Base-by-base conservation (phyloP, 2,329 filamentous ascomycete genomes). In the Periconia macrospinosa region DNA sequence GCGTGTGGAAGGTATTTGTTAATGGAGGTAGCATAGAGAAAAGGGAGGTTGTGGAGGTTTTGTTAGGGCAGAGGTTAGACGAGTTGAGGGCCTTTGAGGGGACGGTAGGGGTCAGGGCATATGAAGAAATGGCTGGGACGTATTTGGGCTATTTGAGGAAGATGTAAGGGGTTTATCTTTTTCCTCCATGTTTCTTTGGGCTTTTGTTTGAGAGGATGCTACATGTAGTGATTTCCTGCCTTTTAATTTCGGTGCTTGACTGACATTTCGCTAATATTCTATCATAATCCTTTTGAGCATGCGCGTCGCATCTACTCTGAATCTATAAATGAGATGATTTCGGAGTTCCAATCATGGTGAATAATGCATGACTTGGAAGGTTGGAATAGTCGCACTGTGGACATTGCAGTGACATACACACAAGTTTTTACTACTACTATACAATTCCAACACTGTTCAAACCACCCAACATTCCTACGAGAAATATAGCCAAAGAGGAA, bases 1-100 rank as follows among this genome's bases (percentile, higher is more conserved):
- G 42, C n/a, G 54, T 37, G 2, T 62, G 59, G 59, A 52, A 51
- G 18, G 33, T 60, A 14, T 55, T 52, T 45, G 41, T 60, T 13
- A 40, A 50, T 9, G 57, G 57, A 10, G 62, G 33, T 20, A 45
- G 15, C 14, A 30, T 49, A 40, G 54, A 45, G 14, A 45, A 20
- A 8, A 50, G 20, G 14, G 48, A 50, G 27, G 45, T 15, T 13
- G 49, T 30, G 10, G 50, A 56, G 37, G 17, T 48, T 13, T 15
- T 47, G 13, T 20, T 56, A 42, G 44, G 27, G 13, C 33, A 53
- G 30, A 53, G 43, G 37, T 30, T 56, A 23, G 43, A 50, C 8
- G 50, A 8, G 37, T 18, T 56, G 27, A 44, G 30, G 17, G 30
- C 30, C 3, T 53, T 56, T 37, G 18, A 14, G 23, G 41, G 50